Base-by-base conservation (phyloP, 495 filamentous ascomycete genomes). In the Penicillium fimorum region DNA sequence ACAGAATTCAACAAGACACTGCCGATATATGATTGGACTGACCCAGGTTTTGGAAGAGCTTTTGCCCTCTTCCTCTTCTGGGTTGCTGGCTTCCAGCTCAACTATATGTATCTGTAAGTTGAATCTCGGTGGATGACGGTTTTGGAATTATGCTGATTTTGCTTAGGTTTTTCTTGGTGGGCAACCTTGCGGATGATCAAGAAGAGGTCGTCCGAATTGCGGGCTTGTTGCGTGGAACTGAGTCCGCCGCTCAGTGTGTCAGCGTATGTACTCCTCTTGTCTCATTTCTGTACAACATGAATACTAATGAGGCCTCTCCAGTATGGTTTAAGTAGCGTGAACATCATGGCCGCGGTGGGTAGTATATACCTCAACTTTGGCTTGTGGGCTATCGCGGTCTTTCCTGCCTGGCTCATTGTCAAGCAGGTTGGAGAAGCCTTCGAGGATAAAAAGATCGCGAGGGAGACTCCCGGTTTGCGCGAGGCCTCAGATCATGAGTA, bases 361-460 rank as follows among this genome's bases (percentile, higher is more conserved):
- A 77, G 75, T 33, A 70, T 84, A 0, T 87, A 87, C 59, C 71
- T 87, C 57, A 87, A 85, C 61, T 85, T 87, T 59, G 81, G 72
- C 5, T 65, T 87, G 11, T 86, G 84, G 84, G 82, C 70, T 0
- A 52, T 82, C 11, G 70, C 83, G 0, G 69, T 87, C 4, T 32
- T 78, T 1, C 83, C 83, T 0, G 81, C 82, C n/a, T 87, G 84
- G 84, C 53, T 82, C 27, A 73, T 87, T 4, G 62, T 87, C 12
- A 73, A 70, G 29, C 58, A 82, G 45, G 74, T 87, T 59, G 83
- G 84, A 0, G 62, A 56, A 13, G 58, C 59, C 1, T 62, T 70
- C 40, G 67, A 64, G 1, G 73, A 76, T 46, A 66, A 67, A 33
- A 75, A 76, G 57, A 37, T 74, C 10, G 68, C 68, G 37, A 57